Evolutionary conservation across 352 stramenopile species (phyloP).

Genomic region (Phytophthora tubulina): DNA sequence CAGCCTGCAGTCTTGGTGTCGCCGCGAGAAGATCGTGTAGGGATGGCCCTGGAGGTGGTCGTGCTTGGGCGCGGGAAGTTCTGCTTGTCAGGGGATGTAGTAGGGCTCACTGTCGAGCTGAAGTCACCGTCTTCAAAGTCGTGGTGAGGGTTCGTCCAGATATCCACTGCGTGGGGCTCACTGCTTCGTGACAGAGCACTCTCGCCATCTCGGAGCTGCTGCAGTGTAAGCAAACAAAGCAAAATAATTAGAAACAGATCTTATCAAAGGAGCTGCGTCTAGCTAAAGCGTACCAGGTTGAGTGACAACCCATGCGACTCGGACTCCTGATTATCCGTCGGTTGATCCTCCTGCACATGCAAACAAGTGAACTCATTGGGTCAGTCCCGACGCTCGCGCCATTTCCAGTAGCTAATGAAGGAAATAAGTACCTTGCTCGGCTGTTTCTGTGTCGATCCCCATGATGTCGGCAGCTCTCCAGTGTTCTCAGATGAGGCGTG

Average conservation of each 20-base stretch:
- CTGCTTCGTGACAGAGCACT: conserved; percentile 17
- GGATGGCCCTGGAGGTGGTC: conserved; percentile 17
- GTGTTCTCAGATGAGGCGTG: conserved; percentile 29
- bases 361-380: conserved; percentile 13
- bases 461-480: conserved; percentile 24
- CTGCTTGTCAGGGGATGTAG: conserved; percentile 45
- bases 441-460: conserved; percentile 21
- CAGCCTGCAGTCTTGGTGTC: conserved; percentile 34
- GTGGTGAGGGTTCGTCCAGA: conserved; percentile 47
- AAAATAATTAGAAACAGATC: conserved; percentile 14
- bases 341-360: conserved; percentile 31
- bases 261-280: background rate
- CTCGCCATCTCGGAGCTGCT: conserved; percentile 26
- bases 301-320: conserved; percentile 29
- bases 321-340: conserved; percentile 39
- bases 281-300: conserved; percentile 39
- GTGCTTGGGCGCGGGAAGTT: conserved; percentile 32
- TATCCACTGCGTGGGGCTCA: conserved; percentile 30
- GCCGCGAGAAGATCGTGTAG: conserved; percentile 13
- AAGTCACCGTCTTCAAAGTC: conserved; percentile 39
- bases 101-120: conserved; percentile 33
- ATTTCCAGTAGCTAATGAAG: background rate
- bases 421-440: conserved; percentile 39
- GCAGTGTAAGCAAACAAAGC: background rate
- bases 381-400: conserved; percentile 19